Evolutionary conservation across 1,139 yeast genomes (phyloP), one percentile per base, ranked within the genome.

Genomic region (Scheffersomyces illinoinensis): DNA sequence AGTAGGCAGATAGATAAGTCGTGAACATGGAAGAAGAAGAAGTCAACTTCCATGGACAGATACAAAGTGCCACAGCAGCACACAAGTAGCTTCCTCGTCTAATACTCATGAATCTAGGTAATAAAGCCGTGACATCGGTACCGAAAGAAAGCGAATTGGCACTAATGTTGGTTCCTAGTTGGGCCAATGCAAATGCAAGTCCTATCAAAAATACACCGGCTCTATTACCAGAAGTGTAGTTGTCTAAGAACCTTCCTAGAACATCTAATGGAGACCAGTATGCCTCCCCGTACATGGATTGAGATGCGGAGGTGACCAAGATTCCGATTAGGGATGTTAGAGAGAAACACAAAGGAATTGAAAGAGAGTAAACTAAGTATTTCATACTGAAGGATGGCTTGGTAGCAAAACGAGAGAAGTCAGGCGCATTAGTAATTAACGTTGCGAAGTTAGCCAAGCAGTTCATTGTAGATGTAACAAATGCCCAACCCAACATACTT

Each of bases 81-180:
- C 97, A 91, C 58, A 93, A 76, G 68, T 86, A 89, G 3, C 93
- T 89, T 56, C 93, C 90, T 66, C 98, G 86, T 61, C 77, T 67
- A 52, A 76, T 75, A 75, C 89, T 91, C 70, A 93, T 78, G 73
- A 80, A 91, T 60, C 88, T 81, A 49, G 98, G 97, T 54, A 91
- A 73, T 64, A 93, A 71, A 1, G 97, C 96, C 14, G 97, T 85
- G 77, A 91, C 85, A 75, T 93, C 98, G 4, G 97, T 92, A 70
- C 97, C 97, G 57, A 96, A 95, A 4, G 96, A 88, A 57, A 93
- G 79, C 4, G 97, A 89, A 75, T 93, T 93, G 17, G 97, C 97
- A 49, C 96, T 86, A 63, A 93, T 90, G 71, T 93, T 93, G 18
- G 96, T 90, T 71, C 97, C 97, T 63, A 91, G 77, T 75, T 92